phyloP scores from a whole-genome alignment of 495 filamentous ascomycete genomes.

The Lasiosphaeria hispida region DNA sequence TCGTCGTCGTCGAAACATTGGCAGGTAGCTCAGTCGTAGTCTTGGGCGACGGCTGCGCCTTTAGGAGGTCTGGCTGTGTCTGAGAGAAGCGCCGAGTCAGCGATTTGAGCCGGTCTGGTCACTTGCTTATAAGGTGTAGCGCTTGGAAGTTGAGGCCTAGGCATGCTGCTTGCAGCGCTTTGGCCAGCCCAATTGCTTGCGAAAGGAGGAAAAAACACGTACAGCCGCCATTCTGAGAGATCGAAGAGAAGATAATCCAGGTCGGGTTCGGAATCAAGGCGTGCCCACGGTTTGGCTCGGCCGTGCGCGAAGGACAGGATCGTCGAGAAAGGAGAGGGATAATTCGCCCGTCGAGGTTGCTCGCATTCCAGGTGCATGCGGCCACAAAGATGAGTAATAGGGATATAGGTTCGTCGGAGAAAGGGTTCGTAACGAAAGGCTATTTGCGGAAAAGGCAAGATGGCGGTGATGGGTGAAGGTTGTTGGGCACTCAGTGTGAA shows the following conservation, averaged over 20 bases:
- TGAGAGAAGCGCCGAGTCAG: slow-evolving; percentile 5
- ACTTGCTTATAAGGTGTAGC: neutral
- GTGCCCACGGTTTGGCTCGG: neutral
- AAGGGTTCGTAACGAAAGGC: neutral
- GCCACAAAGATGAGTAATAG: neutral
- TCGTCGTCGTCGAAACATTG: neutral
- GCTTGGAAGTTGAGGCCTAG: too few relatives aligned
- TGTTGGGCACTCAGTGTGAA: neutral
- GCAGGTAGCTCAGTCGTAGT: neutral
- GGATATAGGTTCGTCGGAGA: neutral
- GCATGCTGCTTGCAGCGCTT: neutral
- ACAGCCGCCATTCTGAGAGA: slow-evolving; percentile 34
- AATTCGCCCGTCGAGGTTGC: slow-evolving; percentile 3
- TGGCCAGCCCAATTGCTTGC: neutral
- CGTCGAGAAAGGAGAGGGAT: slow-evolving; percentile 9
- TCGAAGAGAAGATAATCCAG: slow-evolving; percentile 5
- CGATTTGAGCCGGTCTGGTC: neutral
- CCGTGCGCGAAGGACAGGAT: neutral
- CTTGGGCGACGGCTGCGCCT: slow-evolving; percentile 4
- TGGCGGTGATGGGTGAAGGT: neutral
- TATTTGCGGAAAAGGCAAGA: neutral
- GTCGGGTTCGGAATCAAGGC: neutral
- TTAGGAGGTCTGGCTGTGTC: slow-evolving; percentile 20
- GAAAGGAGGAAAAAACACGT: slow-evolving; percentile 16
- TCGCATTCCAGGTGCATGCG: slow-evolving; percentile 13